Percentiles rank a stretch among this genome's conserved stretches.
phyloP scores from a whole-genome alignment of 768 basidiomycete species.

The Russula vinacea region DNA sequence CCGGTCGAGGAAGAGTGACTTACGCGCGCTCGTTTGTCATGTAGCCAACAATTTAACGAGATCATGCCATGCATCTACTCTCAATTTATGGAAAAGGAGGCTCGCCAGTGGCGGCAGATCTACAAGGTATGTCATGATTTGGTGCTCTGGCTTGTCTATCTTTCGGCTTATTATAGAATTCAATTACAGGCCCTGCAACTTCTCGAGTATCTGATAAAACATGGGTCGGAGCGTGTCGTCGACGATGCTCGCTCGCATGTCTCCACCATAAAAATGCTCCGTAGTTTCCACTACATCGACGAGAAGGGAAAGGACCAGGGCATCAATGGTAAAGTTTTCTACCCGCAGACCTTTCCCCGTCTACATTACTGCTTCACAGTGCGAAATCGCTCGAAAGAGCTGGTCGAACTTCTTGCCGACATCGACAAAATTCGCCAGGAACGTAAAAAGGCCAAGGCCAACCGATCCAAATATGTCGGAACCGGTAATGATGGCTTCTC shows the following conservation, averaged over 20 bases:
- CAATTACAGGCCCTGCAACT: slow-evolving; percentile 74
- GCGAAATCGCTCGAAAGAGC: slow-evolving; percentile 88
- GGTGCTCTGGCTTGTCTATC: not conserved
- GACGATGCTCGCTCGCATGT: slow-evolving; percentile 95
- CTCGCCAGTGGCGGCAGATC: slow-evolving; percentile 96
- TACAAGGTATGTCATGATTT: slow-evolving; percentile 67
- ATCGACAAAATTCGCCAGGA: slow-evolving; percentile 87
- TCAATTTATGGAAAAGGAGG: slow-evolving; percentile 98
- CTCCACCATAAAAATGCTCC: slow-evolving; percentile 93
- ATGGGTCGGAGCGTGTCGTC: slow-evolving; percentile 95
- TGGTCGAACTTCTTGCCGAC: slow-evolving; percentile 88
- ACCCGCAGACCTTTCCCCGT: not conserved
- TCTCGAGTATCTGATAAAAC: slow-evolving; percentile 93
- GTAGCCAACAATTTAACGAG: slow-evolving; percentile 96
- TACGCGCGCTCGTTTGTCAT: not conserved
- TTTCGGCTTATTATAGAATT: not conserved
- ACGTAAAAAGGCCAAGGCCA: slow-evolving; percentile 87
- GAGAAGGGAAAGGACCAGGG: slow-evolving; percentile 99
- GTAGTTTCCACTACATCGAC: slow-evolving; percentile 97
- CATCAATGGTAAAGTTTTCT: slow-evolving; percentile 74
- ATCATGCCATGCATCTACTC: slow-evolving; percentile 97
- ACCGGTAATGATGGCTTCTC: slow-evolving; percentile 77
- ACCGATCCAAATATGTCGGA: slow-evolving; percentile 87
- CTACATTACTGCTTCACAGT: slow-evolving; percentile 50
- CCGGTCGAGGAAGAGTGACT: not conserved